Conservation (phyloP, 179 eudicot genomes). For the Pouteria campechiana region DNA sequence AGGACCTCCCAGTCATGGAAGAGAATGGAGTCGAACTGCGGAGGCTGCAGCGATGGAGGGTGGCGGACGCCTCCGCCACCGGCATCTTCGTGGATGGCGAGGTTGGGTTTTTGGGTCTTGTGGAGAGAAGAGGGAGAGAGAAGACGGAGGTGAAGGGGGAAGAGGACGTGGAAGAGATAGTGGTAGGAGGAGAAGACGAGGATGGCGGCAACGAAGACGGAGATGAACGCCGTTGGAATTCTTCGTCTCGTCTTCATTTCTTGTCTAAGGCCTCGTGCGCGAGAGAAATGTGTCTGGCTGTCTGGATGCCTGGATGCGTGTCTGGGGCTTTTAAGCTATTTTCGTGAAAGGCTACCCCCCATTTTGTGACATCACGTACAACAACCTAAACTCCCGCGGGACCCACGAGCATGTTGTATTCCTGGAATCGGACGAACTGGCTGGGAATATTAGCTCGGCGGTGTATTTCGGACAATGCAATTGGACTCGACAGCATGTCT, state of each 20-base stretch:
- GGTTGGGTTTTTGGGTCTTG: not conserved
- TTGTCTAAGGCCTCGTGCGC: constrained; percentile 35
- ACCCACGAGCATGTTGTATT: too few species aligned
- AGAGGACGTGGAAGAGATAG: constrained; percentile 6
- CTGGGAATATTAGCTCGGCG: too few species aligned
- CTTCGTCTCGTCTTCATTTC: constrained; percentile 50
- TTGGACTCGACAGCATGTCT: too few species aligned
- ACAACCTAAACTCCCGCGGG: too few species aligned
- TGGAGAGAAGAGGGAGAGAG: not conserved
- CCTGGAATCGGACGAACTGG: too few species aligned
- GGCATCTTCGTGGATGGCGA: not conserved
- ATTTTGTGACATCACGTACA: too few species aligned
- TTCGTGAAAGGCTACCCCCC: too few species aligned
- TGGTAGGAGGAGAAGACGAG: constrained; percentile 27
- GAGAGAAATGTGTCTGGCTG: too few species aligned
- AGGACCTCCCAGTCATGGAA: constrained; percentile 64
- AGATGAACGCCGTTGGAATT: constrained; percentile 12
- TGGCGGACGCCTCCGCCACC: not conserved
- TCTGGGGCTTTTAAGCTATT: too few species aligned
- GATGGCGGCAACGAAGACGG: constrained; percentile 14
- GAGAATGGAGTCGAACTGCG: constrained; percentile 18
- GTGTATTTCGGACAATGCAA: too few species aligned
- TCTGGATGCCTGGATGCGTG: too few species aligned
- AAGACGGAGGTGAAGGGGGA: constrained; percentile 4
- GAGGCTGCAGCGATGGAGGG: not conserved